Conservation (phyloP, 495 filamentous ascomycete genomes). For the Penicillium diatomitis region DNA sequence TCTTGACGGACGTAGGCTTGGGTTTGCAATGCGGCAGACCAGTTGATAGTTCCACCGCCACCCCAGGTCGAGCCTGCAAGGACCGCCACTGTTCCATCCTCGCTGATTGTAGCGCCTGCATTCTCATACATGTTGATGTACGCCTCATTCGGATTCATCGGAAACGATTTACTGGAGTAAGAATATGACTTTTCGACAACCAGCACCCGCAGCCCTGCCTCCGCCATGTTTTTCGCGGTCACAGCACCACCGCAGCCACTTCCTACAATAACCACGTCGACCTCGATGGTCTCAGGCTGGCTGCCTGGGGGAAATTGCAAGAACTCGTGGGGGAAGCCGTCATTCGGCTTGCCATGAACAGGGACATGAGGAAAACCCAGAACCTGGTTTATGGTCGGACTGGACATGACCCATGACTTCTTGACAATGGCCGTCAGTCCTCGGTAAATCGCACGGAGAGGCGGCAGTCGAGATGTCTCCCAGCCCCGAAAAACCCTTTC, state of each 20-base stretch:
- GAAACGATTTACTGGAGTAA: constrained; percentile 61
- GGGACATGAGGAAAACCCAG: constrained; percentile 56
- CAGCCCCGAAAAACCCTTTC: constrained; percentile 53
- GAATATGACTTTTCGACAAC: constrained; percentile 79
- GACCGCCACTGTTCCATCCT: constrained; percentile 54
- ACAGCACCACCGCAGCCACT: constrained; percentile 85
- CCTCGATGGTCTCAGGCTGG: constrained; percentile 50
- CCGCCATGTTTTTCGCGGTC: constrained; percentile 68
- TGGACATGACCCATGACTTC: constrained; percentile 49
- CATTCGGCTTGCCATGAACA: constrained; percentile 48
- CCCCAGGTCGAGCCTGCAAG: constrained; percentile 72
- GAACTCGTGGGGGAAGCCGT: constrained; percentile 47
- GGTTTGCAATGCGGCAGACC: constrained; percentile 75
- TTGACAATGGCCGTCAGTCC: constrained; percentile 46
- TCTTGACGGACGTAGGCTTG: constrained; percentile 74
- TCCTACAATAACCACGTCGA: constrained; percentile 78
- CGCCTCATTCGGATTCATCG: constrained; percentile 54
- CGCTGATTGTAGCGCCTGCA: constrained; percentile 42
- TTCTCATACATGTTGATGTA: constrained; percentile 55
- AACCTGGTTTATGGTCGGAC: constrained; percentile 45
- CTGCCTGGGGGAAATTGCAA: constrained; percentile 39
- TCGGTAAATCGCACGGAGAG: constrained; percentile 49
- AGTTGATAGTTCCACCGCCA: constrained; percentile 82
- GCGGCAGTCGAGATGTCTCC: constrained; percentile 46
- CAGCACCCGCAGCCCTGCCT: constrained; percentile 62